A percentile compares a stretch with the other conserved stretches of the same genome.
phyloP scores from a whole-genome alignment of 2,329 filamentous ascomycete genomes.

The Salinomyces thailandicus region DNA sequence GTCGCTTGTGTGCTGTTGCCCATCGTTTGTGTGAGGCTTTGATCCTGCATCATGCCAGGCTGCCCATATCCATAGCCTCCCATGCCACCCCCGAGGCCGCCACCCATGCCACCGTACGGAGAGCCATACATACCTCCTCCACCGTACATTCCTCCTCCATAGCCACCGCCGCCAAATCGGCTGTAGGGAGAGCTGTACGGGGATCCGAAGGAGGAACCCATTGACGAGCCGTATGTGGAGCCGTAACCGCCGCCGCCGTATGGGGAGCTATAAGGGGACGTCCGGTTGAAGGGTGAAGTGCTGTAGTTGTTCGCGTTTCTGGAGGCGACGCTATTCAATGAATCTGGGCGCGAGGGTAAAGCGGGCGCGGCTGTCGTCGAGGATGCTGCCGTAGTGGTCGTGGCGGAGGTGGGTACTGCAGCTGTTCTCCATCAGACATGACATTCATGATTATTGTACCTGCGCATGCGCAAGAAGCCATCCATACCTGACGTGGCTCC shows the following conservation, averaged over 20 bases:
- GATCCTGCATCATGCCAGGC: constrained; percentile 55
- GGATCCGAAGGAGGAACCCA: constrained; percentile 33
- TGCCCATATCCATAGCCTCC: constrained; percentile 25
- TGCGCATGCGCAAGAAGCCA: no score
- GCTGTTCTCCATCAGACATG: constrained; percentile 11
- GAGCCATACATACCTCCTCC: constrained; percentile 27
- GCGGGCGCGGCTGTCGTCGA: constrained; percentile 48
- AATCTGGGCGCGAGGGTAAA: constrained; percentile 69
- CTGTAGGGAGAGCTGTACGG: constrained; percentile 47
- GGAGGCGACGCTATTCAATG: constrained; percentile 69
- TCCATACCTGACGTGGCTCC: constrained; percentile 27
- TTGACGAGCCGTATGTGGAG: constrained; percentile 41
- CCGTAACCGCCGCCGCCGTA: constrained; percentile 42
- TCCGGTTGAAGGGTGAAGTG: constrained; percentile 36
- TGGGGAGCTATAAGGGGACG: constrained; percentile 39
- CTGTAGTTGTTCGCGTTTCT: constrained; percentile 75
- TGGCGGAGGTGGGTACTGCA: constrained; percentile 5
- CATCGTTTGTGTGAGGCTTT: constrained; percentile 91
- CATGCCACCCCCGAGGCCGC: constrained; percentile 28
- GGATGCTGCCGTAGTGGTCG: constrained; percentile 30
- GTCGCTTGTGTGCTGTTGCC: constrained; percentile 91
- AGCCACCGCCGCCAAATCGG: constrained; percentile 35
- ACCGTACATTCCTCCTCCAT: constrained; percentile 28
- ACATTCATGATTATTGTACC: no score
- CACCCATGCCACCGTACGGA: constrained; percentile 31